Base-by-base conservation (phyloP, 2,329 filamentous ascomycete species). In the Beauveria asiatica region DNA sequence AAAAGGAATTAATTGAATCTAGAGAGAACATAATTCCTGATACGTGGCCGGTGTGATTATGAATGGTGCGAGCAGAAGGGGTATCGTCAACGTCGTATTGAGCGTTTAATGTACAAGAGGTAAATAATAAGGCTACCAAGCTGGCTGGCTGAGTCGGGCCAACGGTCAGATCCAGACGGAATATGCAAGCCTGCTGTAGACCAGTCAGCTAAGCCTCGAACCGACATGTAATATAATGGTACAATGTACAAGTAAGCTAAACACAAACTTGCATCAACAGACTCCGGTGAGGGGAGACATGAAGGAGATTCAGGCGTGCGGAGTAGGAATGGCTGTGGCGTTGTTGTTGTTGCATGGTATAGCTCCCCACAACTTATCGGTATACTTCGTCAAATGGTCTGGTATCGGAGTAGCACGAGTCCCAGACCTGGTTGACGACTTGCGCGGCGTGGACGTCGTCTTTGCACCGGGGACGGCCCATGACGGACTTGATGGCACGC, bases 371-470 rank as follows among this genome's bases (percentile, higher is more conserved):
- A 50, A 16, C 37, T 37, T 73, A 93, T 72, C 90, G 86, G 73
- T 96, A 99, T 57, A 99, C 92, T 72, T 97, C 93, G 73, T 97
- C 92, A 74, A 99, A 99, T 2, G 94, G 94, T 69, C 94, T 81
- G 4, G 93, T 97, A 74, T 99, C 94, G 56, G 84, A 79, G 72
- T 96, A 99, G 74, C 94, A 99, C 68, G 92, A 97, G 66, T 96
- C 92, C 91, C 93, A 99, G n/a, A 99, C 94, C 74, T 96, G 88
- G 74, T 97, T 94, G 61, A 99, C 91, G 27, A 95, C 86, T 75
- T 89, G 90, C 56, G 85, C 83, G 4, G 94, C 94, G 66, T 97
- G 90, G 16, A 86, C 85, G 67, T 96, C 87, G 73, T 96, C 89
- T 72, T 89, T 90, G 70, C 92, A 94, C 51, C 82, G 80, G 17